Conservation (phyloP, 345 rosid species). For the Hirschfeldia incana region DNA sequence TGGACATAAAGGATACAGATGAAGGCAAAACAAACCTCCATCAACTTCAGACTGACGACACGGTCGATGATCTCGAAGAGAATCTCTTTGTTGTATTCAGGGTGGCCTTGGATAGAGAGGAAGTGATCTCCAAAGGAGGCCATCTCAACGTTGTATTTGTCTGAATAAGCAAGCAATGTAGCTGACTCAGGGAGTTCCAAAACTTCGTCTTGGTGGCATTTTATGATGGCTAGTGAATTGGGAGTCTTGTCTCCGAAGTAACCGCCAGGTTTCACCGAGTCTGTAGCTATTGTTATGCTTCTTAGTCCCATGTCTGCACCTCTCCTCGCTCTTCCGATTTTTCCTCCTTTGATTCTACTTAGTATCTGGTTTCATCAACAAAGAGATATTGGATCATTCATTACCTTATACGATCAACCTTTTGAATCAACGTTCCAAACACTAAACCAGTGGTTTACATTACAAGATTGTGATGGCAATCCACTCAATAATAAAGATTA, state of each 20-base stretch:
- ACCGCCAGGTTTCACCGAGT: slow-evolving; percentile 21
- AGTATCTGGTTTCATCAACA: slow-evolving; percentile 50
- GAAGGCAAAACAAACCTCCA: slow-evolving; percentile 56
- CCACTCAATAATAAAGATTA: neutral
- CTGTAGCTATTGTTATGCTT: slow-evolving; percentile 55
- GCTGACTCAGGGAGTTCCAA: slow-evolving; percentile 75
- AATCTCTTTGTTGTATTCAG: slow-evolving; percentile 88
- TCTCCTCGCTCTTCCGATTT: slow-evolving; percentile 58
- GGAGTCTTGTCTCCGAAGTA: slow-evolving; percentile 48
- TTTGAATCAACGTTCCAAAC: neutral
- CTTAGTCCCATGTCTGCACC: slow-evolving; percentile 87
- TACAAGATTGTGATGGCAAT: neutral
- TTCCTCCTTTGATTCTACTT: slow-evolving; percentile 82
- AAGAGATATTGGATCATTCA: neutral
- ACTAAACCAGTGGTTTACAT: neutral
- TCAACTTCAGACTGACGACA: slow-evolving; percentile 47
- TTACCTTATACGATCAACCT: neutral
- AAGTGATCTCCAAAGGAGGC: slow-evolving; percentile 51
- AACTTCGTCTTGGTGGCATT: slow-evolving; percentile 90
- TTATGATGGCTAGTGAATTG: slow-evolving; percentile 55
- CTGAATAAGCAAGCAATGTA: slow-evolving; percentile 75
- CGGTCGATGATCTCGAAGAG: slow-evolving; percentile 72
- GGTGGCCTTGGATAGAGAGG: slow-evolving; percentile 88
- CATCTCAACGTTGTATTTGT: slow-evolving; percentile 76
- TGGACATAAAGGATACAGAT: neutral